Evolutionary conservation across 345 rosid species (phyloP).

Genomic region (Nephelium lappaceum): DNA sequence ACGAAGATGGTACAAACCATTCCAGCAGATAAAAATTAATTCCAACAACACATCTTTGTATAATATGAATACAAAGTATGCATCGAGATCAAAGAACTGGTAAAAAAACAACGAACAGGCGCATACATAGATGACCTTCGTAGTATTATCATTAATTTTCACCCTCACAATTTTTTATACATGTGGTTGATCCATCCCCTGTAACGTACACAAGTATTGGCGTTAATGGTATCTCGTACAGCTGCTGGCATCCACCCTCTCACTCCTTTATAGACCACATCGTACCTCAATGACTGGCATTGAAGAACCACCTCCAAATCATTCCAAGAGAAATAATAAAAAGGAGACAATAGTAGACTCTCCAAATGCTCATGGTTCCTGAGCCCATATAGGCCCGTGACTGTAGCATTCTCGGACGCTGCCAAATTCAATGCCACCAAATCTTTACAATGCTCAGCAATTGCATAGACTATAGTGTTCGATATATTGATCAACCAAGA

Average conservation of each 20-base stretch:
- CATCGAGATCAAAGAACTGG: background rate
- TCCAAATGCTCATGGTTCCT: conserved; percentile 34
- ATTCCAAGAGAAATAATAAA: conserved; percentile 21
- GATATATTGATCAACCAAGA: conserved; percentile 52
- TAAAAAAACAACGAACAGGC: background rate
- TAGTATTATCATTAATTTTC: too few relatives aligned
- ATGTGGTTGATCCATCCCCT: conserved; percentile 28
- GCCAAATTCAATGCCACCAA: conserved; percentile 43
- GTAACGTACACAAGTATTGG: conserved; percentile 33
- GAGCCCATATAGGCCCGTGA: conserved; percentile 37
- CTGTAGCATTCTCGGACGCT: conserved; percentile 42
- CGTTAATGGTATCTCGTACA: conserved; percentile 27
- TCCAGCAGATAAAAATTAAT: background rate
- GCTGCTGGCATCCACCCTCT: conserved; percentile 36
- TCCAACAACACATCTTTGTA: background rate
- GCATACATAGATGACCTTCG: background rate
- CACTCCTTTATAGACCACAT: conserved; percentile 41
- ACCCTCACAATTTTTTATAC: too few relatives aligned
- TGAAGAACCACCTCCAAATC: conserved; percentile 31
- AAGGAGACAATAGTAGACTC: conserved; percentile 35
- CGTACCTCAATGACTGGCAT: conserved; percentile 30
- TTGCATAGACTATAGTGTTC: conserved; percentile 32
- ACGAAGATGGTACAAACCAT: background rate
- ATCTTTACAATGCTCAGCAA: conserved; percentile 35
- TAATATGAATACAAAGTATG: background rate